Evolutionary conservation across 2,329 filamentous ascomycete genomes (phyloP).

Genomic region (Aspergillus tubingensis): DNA sequence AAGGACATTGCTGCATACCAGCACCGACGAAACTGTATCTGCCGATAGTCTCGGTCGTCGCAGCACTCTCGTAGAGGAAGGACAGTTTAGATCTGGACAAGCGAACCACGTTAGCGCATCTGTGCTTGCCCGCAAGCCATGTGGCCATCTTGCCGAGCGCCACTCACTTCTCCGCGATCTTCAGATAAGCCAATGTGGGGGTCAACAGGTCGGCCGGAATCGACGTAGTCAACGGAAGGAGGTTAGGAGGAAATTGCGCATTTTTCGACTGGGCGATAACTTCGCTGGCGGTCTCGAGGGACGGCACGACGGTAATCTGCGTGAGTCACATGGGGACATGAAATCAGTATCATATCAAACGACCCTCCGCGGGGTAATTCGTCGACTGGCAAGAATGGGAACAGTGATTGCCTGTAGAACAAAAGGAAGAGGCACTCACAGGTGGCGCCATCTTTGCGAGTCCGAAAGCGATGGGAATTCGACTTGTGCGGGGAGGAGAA

Average conservation of each 20-base stretch:
- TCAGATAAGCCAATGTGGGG: constrained; percentile 92
- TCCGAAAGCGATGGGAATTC: not conserved
- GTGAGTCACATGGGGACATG: constrained; percentile 16
- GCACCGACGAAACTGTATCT: constrained; percentile 94
- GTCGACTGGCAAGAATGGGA: not conserved
- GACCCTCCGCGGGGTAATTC: not conserved
- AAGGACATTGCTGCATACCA: constrained; percentile 46
- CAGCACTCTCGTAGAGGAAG: constrained; percentile 94
- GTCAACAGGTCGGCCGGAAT: constrained; percentile 92
- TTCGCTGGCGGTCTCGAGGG: constrained; percentile 60
- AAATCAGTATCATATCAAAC: constrained; percentile 10
- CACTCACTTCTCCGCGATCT: constrained; percentile 73
- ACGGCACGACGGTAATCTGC: constrained; percentile 59
- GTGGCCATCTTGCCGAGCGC: constrained; percentile 3
- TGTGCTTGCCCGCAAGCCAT: constrained; percentile 5
- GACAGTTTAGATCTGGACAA: constrained; percentile 67
- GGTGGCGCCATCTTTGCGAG: constrained; percentile 28
- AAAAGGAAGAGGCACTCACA: constrained; percentile 22
- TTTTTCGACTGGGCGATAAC: constrained; percentile 56
- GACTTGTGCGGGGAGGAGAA: constrained; percentile 18
- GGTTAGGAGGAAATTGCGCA: constrained; percentile 66
- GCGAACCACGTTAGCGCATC: constrained; percentile 15
- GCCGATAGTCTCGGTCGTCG: constrained; percentile 85
- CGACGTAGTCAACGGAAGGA: constrained; percentile 79
- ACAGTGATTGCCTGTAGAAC: not conserved